Evolutionary conservation across 2,329 filamentous ascomycete species (phyloP), one percentile per base, ranked within the genome.

Genomic region (Aureobasidium sp.): DNA sequence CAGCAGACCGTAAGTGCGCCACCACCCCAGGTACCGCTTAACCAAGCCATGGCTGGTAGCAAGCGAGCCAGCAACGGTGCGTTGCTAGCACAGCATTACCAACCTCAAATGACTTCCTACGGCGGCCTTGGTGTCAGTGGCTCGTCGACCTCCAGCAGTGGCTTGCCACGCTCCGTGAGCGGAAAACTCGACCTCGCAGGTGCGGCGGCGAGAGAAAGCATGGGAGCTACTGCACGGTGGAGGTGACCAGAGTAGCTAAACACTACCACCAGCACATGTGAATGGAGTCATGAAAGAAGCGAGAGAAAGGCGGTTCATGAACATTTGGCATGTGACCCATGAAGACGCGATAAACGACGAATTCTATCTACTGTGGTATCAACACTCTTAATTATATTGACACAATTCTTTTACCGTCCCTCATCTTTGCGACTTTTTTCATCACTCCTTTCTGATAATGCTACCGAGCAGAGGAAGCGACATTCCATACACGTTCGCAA

Each of bases 181-280:
- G 60, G 61, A 19, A 65, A 47, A 33, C 37, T 64, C 17, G 53
- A 64, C 46, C 60, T 69, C 21, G 67, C 67, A n/a, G 54, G 64
- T 35, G 62, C 67, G 46, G 67, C 67, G 4, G 67, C 67, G 1
- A 62, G 62, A 58, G 64, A 66, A 54, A 68, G 67, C 47, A 69
- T 68, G 67, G 63, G 60, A 33, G 62, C 62, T 8, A 57, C 40
- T 46, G 55, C 57, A 10, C 47, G 53, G 21, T 64, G 62, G 62
- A 59, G 60, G 27, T 64, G 40, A 46, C 15, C 17, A 19, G 35
- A 43, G 25, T 31, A 55, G 37, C n/a, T 10, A 21, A 25, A 33
- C 27, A n/a, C 25, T 23, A 54, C n/a, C 17, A 13, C 27, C 27
- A 53, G 15, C 27, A 23, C 38, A 43, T 55, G 53, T 55, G 2